Evolutionary conservation across 2,329 filamentous ascomycete species (phyloP).

Genomic region (Ophiostoma piceae): DNA sequence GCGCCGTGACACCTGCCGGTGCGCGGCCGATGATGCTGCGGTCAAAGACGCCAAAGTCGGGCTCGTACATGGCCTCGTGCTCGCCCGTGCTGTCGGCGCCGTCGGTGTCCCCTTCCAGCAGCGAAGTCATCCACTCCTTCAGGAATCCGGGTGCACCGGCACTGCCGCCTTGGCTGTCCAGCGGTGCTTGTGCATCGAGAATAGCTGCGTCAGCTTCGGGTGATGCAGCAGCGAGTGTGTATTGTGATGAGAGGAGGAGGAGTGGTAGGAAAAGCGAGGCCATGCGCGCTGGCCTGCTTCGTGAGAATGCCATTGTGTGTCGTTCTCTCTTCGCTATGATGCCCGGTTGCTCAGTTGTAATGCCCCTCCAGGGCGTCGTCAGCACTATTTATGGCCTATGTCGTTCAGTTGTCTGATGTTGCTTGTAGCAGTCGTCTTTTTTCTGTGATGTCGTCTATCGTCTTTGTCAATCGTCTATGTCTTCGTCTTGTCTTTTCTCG

Average conservation of each 20-base stretch:
- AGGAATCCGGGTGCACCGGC: constrained; percentile 7
- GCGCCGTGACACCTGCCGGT: constrained; percentile 45
- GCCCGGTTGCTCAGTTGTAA: background rate
- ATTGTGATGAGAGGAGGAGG: constrained; percentile 55
- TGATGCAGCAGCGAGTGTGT: constrained; percentile 27
- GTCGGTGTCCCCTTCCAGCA: background rate
- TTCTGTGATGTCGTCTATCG: background rate
- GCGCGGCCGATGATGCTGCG: constrained; percentile 59
- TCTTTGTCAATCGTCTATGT: background rate
- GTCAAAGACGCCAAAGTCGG: constrained; percentile 57
- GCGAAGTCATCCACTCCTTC: background rate
- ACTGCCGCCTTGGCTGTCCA: background rate
- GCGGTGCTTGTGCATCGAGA: constrained; percentile 10
- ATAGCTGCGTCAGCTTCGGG: background rate
- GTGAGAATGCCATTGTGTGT: background rate
- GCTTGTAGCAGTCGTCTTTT: background rate
- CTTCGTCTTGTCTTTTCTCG: background rate
- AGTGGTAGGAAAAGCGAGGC: constrained; percentile 52
- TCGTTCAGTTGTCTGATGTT: background rate
- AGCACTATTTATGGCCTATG: background rate
- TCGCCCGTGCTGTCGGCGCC: constrained; percentile 14
- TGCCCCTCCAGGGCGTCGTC: constrained; percentile 4
- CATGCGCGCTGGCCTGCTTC: constrained; percentile 33
- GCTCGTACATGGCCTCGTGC: constrained; percentile 45
- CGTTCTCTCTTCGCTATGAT: background rate